Evolutionary conservation across 169 alveolate species (phyloP).

Genomic region (Babesia bovis): DNA sequence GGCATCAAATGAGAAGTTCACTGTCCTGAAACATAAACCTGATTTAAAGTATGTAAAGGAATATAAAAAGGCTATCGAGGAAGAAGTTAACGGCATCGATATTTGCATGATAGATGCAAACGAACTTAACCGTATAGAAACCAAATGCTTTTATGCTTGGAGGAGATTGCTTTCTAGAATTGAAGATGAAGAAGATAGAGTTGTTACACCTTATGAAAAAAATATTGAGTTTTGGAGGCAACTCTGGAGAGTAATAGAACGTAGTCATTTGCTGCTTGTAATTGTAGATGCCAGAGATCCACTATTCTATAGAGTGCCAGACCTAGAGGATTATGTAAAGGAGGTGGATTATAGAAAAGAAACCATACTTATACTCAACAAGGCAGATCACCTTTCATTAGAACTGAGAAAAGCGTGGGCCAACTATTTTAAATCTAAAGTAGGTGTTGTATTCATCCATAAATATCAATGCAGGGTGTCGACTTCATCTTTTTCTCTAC

Average conservation of each 20-base stretch:
- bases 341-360: conserved; percentile 88
- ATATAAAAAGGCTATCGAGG: conserved; percentile 39
- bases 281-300: conserved; percentile 98
- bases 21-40: neutral
- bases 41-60: conserved; percentile 44
- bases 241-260: conserved; percentile 98
- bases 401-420: conserved; percentile 91
- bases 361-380: conserved; percentile 86
- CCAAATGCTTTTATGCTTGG: conserved; percentile 73
- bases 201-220: conserved; percentile 98
- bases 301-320: conserved; percentile 88
- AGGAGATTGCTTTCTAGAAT: conserved; percentile 67
- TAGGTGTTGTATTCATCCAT: neutral
- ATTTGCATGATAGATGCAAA: conserved; percentile 51
- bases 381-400: conserved; percentile 90
- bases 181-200: conserved; percentile 88
- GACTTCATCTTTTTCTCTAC: conserved; percentile 92
- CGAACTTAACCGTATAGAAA: conserved; percentile 66
- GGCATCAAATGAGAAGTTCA: too few relatives aligned
- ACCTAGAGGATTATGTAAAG: conserved; percentile 87
- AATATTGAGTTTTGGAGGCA: conserved; percentile 98
- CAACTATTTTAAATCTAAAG: conserved; percentile 82
- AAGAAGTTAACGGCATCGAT: conserved; percentile 17
- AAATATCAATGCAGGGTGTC: conserved; percentile 54
- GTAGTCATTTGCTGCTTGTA: conserved; percentile 90